Percentiles rank a stretch among this genome's conserved stretches.
These are phyloP conservation scores for Yamadazyma philogaea DNA, from an alignment of 805 yeast genomes.

Conservation along the genomic window DNA sequence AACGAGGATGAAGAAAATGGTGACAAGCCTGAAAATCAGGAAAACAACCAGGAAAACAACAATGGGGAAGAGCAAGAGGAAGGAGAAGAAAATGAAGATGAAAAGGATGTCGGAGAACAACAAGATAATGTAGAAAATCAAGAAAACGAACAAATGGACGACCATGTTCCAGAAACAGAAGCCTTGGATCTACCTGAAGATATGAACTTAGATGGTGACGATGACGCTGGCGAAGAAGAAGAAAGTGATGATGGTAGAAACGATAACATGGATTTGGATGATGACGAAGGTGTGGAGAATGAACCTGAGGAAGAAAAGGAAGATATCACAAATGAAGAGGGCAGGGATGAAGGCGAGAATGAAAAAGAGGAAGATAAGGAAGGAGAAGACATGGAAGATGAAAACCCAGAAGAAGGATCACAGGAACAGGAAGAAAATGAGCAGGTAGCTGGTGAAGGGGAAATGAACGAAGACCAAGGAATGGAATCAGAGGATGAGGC, in stretches of 20 bases:
- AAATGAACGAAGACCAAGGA: conserved; percentile 23
- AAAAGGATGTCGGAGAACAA: conserved; percentile 77
- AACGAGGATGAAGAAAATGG: conserved; percentile 42
- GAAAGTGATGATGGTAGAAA: conserved; percentile 32
- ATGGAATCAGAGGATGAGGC: conserved; percentile 29
- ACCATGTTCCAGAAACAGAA: conserved; percentile 77
- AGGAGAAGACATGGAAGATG: conserved; percentile 29
- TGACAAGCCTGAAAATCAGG: conserved; percentile 30
- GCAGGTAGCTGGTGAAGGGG: conserved; percentile 29
- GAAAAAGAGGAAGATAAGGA: conserved; percentile 26
- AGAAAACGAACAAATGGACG: conserved; percentile 66
- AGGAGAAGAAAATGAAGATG: conserved; percentile 53
- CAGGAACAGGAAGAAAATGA: conserved; percentile 30
- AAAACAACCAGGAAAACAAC: conserved; percentile 30
- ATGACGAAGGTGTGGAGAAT: neutral
- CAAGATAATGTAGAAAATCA: conserved; percentile 74
- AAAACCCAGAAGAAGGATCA: conserved; percentile 37
- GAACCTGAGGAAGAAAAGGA: conserved; percentile 11
- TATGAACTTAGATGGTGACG: conserved; percentile 80
- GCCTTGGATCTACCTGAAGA: conserved; percentile 91
- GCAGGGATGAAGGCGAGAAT: conserved; percentile 15
- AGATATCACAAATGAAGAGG: conserved; percentile 34
- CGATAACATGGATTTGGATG: neutral
- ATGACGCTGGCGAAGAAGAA: conserved; percentile 46
- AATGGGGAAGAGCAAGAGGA: conserved; percentile 42